Evolutionary conservation across 371 early-diverging fungal species (phyloP), one percentile per base, ranked within the genome.

Genomic region (Entomophthora muscae): DNA sequence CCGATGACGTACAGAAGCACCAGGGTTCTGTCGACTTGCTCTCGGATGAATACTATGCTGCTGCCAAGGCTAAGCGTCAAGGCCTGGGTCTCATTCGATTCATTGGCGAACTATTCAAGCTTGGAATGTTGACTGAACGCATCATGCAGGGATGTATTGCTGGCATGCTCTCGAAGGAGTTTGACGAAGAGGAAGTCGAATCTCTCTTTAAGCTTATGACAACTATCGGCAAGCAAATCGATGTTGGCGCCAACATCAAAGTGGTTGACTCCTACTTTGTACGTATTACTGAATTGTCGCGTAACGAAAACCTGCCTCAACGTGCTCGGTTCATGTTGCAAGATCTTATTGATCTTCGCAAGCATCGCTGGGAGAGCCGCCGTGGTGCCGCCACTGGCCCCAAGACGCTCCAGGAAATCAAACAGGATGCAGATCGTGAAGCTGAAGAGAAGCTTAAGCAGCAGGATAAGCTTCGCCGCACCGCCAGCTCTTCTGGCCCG

Each of bases 51-150:
- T 85, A 94, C 72, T 90, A 91, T 72, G 77, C 83, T 63, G 81
- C 90, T 3, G 81, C 76, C 69, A 95, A 93, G 81, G 82, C 89
- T 62, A 96, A 98, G 81, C 90, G 95, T 66, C 86, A 88, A 51
- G 90, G 88, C 62, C 83, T 98, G 61, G 96, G 96, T 69, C 84
- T 95, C 68, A 85, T 93, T 32, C 75, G 77, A 53, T 95, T 95
- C 72, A 89, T 98, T 68, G 95, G 97, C 70, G 94, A 96, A 73
- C 77, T 98, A 57, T 98, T 88, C 83, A 88, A 90, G 76, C 72
- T 81, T 57, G 72, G 75, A 54, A 85, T 98, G 81, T 75, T 98
- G 67, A 85, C 90, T 2, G 88, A 89, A 66, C 86, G 86, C 73
- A 90, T 98, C 63, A 91, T 98, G 83, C 86, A 89, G 70, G 76